phyloP scores from a whole-genome alignment of 208 protist genomes.

The Wallacemonas sp. region DNA sequence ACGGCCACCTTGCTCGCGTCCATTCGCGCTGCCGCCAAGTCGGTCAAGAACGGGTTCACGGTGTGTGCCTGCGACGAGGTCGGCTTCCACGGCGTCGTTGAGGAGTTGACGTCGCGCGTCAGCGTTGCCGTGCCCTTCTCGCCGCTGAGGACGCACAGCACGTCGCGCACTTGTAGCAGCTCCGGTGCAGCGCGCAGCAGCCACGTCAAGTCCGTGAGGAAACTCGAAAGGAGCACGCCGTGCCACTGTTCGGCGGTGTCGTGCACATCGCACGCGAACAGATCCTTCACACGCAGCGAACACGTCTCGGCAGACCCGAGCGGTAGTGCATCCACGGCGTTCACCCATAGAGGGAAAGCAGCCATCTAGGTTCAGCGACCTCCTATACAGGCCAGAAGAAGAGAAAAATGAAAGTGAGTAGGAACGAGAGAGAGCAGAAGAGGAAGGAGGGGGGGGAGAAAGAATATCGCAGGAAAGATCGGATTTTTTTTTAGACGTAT shows the following conservation, averaged over 20 bases:
- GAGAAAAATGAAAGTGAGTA: no score
- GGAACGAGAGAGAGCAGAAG: no score
- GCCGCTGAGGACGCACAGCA: conserved; percentile 60
- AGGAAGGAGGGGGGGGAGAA: no score
- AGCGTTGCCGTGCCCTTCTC: conserved; percentile 46
- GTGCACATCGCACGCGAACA: conserved; percentile 49
- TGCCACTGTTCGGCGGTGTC: conserved; percentile 50
- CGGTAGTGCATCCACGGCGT: conserved; percentile 31
- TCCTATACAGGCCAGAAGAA: no score
- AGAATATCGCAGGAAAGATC: no score
- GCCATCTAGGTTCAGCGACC: neutral
- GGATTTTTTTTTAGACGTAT: no score
- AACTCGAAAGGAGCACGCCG: conserved; percentile 63
- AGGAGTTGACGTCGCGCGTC: no score
- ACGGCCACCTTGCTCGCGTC: conserved; percentile 35
- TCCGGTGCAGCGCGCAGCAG: conserved; percentile 41
- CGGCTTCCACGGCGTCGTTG: neutral
- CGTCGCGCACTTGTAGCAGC: conserved; percentile 27
- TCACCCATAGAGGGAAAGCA: conserved; percentile 59
- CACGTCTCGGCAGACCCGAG: conserved; percentile 1
- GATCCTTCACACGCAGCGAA: conserved; percentile 32
- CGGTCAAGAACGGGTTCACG: conserved; percentile 23
- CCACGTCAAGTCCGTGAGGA: conserved; percentile 75
- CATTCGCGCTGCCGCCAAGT: conserved; percentile 2
- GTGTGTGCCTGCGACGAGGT: conserved; percentile 19